These are phyloP conservation scores for Phoma herbarum DNA, from an alignment of 2,329 filamentous ascomycete species.

Conservation along the genomic window DNA sequence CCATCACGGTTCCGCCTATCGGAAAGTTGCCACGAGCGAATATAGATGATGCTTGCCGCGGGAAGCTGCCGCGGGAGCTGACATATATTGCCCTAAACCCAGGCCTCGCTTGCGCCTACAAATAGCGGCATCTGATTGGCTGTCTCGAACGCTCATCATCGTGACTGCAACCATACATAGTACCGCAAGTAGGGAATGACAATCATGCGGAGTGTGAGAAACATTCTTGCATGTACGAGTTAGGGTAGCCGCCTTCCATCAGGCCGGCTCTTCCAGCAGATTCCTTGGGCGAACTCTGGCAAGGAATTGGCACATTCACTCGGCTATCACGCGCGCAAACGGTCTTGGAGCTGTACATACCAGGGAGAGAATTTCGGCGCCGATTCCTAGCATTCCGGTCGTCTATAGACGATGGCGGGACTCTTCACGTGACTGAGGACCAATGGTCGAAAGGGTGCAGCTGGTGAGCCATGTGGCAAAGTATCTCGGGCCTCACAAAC, in stretches of 20 bases:
- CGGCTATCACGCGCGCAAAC: too few species aligned
- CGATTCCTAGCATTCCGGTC: too few species aligned
- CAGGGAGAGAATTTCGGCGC: too few species aligned
- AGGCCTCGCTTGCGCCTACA: constrained; percentile 1
- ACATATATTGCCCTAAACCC: neutral
- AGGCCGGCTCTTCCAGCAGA: neutral
- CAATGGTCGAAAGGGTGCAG: neutral
- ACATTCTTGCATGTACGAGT: neutral
- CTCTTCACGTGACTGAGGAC: too few species aligned
- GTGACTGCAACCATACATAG: neutral
- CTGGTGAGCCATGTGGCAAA: neutral
- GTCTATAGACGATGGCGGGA: too few species aligned
- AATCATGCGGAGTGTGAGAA: neutral
- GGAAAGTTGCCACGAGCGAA: neutral
- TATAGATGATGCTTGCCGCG: constrained; percentile 4
- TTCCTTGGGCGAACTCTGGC: neutral
- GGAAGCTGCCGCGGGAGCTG: constrained; percentile 20
- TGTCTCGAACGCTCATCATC: neutral
- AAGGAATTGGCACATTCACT: too few species aligned
- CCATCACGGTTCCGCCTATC: constrained; percentile 1
- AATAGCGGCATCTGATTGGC: constrained; percentile 9
- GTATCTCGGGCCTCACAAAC: neutral
- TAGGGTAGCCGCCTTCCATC: neutral
- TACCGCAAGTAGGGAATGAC: neutral
- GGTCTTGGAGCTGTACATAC: too few species aligned